Evolutionary conservation across 208 protist species (phyloP).

Genomic region (Leptomonas seymouri): DNA sequence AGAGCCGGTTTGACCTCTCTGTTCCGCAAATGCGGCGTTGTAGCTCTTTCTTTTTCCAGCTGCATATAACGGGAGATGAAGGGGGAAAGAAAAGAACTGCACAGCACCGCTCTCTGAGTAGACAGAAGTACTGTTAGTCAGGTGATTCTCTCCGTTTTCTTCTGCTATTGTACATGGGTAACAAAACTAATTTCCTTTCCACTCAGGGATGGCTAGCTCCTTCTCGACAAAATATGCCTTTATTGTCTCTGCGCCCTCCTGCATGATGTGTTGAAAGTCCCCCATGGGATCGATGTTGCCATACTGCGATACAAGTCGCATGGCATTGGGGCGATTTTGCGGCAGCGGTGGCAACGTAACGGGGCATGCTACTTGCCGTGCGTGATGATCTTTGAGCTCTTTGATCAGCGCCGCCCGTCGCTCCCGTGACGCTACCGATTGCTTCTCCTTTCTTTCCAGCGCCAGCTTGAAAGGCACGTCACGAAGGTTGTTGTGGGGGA

Average conservation of each 20-base stretch:
- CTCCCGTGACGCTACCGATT: conserved; percentile 12
- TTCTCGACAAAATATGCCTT: conserved; percentile 33
- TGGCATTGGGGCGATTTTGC: conserved; percentile 25
- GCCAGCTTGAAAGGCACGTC: conserved; percentile 30
- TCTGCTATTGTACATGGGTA: conserved; percentile 7
- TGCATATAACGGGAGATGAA: no score
- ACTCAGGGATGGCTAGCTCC: conserved; percentile 32
- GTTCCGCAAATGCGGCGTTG: no score
- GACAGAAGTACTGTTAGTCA: neutral
- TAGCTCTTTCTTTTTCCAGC: no score
- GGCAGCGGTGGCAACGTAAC: conserved; percentile 27
- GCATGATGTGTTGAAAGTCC: conserved; percentile 25
- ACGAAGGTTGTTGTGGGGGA: conserved; percentile 32
- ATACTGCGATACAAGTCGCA: conserved; percentile 37
- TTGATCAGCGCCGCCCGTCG: conserved; percentile 17
- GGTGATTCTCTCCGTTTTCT: neutral
- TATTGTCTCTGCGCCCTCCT: conserved; percentile 21
- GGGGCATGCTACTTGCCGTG: conserved; percentile 1
- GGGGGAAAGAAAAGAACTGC: neutral
- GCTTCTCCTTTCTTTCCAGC: conserved; percentile 22
- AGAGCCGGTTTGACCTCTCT: no score
- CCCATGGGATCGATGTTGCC: conserved; percentile 14
- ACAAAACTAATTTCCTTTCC: conserved; percentile 5
- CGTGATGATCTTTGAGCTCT: conserved; percentile 12
- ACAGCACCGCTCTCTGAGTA: neutral